phyloP scores from a whole-genome alignment of 2,329 filamentous ascomycete genomes.

The Leptographium radiaticola region DNA sequence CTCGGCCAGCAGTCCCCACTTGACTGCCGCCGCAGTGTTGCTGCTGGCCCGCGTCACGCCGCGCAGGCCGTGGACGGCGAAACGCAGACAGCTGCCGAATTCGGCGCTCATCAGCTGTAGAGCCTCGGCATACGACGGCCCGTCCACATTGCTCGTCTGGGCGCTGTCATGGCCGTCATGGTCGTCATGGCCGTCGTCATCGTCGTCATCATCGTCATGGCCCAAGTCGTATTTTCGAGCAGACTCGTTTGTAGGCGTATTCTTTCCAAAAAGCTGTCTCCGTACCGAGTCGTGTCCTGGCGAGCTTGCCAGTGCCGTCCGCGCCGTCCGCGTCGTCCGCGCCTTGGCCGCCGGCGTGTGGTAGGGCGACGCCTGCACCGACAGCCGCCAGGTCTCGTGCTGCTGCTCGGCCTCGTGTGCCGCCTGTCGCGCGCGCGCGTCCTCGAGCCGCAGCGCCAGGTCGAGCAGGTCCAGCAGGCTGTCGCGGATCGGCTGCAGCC shows the following conservation, averaged over 20 bases:
- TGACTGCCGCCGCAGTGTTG: slow-evolving; percentile 36
- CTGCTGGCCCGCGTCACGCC: slow-evolving; percentile 63
- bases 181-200: slow-evolving; percentile 11
- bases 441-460: slow-evolving; percentile 55
- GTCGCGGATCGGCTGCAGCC: slow-evolving; percentile 57
- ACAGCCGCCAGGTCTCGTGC: slow-evolving; percentile 26
- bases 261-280: slow-evolving; percentile 2
- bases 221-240: not conserved
- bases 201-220: slow-evolving; percentile 12
- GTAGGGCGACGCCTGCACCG: slow-evolving; percentile 19
- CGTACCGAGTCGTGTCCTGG: slow-evolving; percentile 10
- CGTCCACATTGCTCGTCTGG: not conserved
- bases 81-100: slow-evolving; percentile 53
- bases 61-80: slow-evolving; percentile 59
- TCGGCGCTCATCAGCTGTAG: slow-evolving; percentile 45
- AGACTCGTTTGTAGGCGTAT: not conserved
- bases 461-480: slow-evolving; percentile 67
- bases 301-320: slow-evolving; percentile 8
- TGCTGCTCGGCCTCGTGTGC: slow-evolving; percentile 23
- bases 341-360: slow-evolving; percentile 6
- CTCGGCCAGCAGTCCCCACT: slow-evolving; percentile 74
- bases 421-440: slow-evolving; percentile 33
- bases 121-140: slow-evolving; percentile 34
- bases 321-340: slow-evolving; percentile 7
- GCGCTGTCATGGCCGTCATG: slow-evolving; percentile 12